phyloP scores from a whole-genome alignment of 129 eudicot genomes.

The Saposhnikovia divaricata region DNA sequence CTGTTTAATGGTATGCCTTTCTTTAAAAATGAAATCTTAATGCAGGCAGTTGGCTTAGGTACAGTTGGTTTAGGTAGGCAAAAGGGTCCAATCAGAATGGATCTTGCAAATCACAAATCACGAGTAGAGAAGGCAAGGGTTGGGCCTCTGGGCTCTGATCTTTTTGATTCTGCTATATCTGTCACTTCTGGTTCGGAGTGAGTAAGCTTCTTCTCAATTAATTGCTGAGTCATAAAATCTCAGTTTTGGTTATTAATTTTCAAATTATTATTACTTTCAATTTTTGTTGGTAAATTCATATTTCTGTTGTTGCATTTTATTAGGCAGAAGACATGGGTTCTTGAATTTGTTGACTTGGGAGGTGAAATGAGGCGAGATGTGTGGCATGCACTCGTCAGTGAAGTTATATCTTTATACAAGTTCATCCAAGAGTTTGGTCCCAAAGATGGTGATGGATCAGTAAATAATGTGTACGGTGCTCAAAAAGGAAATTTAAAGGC shows the following conservation, averaged over 20 bases:
- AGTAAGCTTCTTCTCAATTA: constrained; percentile 59
- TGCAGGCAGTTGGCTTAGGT: constrained; percentile 54
- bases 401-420: constrained; percentile 68
- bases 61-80: constrained; percentile 48
- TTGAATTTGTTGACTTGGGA: constrained; percentile 86
- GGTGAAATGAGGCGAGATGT: constrained; percentile 96
- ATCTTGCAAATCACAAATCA: constrained; percentile 57
- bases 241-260: neutral
- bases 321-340: constrained; percentile 53
- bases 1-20: neutral
- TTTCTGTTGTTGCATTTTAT: constrained; percentile 3
- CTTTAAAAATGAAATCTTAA: constrained; percentile 1
- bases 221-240: neutral
- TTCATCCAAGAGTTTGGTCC: constrained; percentile 84
- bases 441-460: constrained; percentile 49
- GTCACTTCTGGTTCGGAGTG: constrained; percentile 84
- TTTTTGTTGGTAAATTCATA: neutral
- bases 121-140: constrained; percentile 69
- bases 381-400: constrained; percentile 73
- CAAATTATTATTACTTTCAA: neutral
- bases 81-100: constrained; percentile 52
- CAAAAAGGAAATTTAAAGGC: constrained; percentile 73
- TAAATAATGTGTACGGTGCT: constrained; percentile 62
- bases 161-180: constrained; percentile 90
- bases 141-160: constrained; percentile 78